These are phyloP conservation scores for Plantago coronopus DNA, from an alignment of 305 asterid genomes.

Conservation along the genomic window DNA sequence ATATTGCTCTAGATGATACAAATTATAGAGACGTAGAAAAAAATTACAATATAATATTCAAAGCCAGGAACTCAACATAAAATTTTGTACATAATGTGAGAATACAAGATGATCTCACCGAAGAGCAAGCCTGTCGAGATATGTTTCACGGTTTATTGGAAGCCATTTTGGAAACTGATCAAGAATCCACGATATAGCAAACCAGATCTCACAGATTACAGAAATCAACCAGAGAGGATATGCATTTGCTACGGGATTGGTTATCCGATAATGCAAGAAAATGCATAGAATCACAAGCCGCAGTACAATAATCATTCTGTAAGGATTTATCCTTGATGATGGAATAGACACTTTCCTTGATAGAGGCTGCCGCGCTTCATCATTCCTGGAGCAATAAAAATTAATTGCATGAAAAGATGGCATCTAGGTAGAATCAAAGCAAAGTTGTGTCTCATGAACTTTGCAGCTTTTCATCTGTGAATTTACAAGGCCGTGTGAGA, in stretches of 20 bases:
- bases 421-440: not conserved
- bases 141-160: constrained; percentile 94
- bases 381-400: constrained; percentile 61
- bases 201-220: constrained; percentile 98
- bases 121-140: constrained; percentile 93
- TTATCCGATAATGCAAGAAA: constrained; percentile 90
- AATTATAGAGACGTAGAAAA: not conserved
- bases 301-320: constrained; percentile 92
- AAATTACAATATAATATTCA: not conserved
- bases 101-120: constrained; percentile 44
- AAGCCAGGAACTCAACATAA: constrained; percentile 4
- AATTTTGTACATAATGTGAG: not conserved
- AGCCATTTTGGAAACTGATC: constrained; percentile 99
- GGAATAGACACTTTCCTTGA: constrained; percentile 98
- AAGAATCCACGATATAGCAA: constrained; percentile 95
- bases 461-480: not conserved
- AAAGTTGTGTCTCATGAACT: no score
- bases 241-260: constrained; percentile 94
- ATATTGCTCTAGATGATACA: not conserved
- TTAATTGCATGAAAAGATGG: constrained; percentile 19
- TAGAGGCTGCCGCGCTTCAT: constrained; percentile 97
- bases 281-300: constrained; percentile 82
- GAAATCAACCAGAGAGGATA: constrained; percentile 87
- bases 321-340: constrained; percentile 93
- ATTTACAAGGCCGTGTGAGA: constrained; percentile 6